phyloP scores from a whole-genome alignment of 2,329 filamentous ascomycete species.

The Fusarium brachygibbosum region DNA sequence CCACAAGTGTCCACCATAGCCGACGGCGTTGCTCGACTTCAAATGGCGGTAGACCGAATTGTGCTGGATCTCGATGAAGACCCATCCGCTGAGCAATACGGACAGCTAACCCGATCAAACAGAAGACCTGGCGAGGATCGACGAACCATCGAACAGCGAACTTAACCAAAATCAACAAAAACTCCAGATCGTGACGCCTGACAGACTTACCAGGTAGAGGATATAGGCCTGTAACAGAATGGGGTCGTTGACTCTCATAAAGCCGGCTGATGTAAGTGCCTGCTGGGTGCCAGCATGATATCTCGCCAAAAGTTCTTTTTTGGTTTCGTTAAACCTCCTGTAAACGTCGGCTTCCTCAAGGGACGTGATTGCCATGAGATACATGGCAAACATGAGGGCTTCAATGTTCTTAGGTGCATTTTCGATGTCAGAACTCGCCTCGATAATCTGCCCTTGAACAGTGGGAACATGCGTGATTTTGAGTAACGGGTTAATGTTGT shows the following conservation, averaged over 20 bases:
- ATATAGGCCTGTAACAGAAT: conserved; percentile 76
- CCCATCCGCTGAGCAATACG: conserved; percentile 77
- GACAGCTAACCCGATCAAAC: conserved; percentile 73
- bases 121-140: conserved; percentile 66
- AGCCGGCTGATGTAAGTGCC: conserved; percentile 74
- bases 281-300: conserved; percentile 73
- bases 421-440: conserved; percentile 68
- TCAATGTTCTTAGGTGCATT: conserved; percentile 70
- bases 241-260: conserved; percentile 75
- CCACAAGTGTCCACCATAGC: conserved; percentile 79
- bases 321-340: conserved; percentile 66
- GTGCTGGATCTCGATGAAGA: conserved; percentile 72
- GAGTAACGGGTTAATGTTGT: conserved; percentile 76
- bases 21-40: conserved; percentile 79
- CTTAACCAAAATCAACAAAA: conserved; percentile 38
- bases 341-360: conserved; percentile 70
- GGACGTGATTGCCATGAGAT: conserved; percentile 70
- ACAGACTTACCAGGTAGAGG: conserved; percentile 71
- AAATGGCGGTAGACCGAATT: conserved; percentile 66
- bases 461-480: conserved; percentile 77
- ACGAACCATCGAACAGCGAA: conserved; percentile 67
- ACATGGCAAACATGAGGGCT: conserved; percentile 77
- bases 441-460: conserved; percentile 73
- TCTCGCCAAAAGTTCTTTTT: conserved; percentile 62
- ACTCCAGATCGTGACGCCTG: not conserved